phyloP scores from a whole-genome alignment of 805 yeast species.

The Hanseniaspora meyeri region DNA sequence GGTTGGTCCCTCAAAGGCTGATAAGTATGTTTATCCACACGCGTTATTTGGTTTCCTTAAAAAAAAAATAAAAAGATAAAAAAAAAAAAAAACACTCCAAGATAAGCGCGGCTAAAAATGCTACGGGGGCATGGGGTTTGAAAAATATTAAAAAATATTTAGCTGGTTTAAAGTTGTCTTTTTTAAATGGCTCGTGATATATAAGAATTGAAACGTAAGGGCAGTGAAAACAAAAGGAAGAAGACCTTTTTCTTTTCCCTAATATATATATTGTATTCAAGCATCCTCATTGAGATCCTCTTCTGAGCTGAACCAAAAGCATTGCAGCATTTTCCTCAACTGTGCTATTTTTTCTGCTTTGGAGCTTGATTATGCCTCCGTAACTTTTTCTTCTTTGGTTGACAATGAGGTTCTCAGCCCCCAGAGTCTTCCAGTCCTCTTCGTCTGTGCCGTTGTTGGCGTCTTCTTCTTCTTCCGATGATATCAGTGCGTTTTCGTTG shows the following conservation, averaged over 20 bases:
- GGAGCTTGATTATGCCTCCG: constrained; percentile 13
- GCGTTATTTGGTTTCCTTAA: background rate
- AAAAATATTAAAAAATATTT: no score
- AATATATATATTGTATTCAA: no score
- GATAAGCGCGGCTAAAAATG: no score
- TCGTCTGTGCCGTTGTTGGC: constrained; percentile 72
- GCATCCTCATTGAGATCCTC: constrained; percentile 15
- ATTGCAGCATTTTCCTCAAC: constrained; percentile 24
- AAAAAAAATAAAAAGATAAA: no score
- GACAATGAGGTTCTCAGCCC: constrained; percentile 47
- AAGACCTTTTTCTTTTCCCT: background rate
- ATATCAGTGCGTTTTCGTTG: constrained; percentile 7
- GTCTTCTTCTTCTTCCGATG: constrained; percentile 8
- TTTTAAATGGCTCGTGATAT: no score
- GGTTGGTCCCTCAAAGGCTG: no score
- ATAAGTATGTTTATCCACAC: background rate
- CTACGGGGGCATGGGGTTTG: no score
- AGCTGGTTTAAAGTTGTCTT: no score
- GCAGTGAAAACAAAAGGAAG: no score
- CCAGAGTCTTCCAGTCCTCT: constrained; percentile 91
- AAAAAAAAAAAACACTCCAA: no score
- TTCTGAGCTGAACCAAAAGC: constrained; percentile 24
- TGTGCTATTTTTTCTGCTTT: constrained; percentile 4
- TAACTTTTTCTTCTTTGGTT: constrained; percentile 24
- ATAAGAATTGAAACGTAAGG: no score